Base-by-base conservation (phyloP, 306 rosid genomes). In the Rubus parviflorus region DNA sequence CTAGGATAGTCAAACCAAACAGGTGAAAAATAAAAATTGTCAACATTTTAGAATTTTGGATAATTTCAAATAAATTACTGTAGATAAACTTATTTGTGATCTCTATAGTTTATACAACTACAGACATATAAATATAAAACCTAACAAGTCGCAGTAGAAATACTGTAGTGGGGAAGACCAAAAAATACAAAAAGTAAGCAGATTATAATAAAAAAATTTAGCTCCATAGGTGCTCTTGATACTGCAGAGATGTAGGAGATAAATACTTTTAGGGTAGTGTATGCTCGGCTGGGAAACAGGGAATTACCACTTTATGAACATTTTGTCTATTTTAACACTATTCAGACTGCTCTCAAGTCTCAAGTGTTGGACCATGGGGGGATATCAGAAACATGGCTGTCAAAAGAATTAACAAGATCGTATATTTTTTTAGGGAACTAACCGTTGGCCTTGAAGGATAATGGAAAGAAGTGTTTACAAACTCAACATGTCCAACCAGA, bases 381-480 rank as follows among this genome's bases (percentile, higher is more conserved):
- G n/a, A 35, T 30, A 63, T 40, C 30, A 61, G 41, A 82, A 62
- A 81, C 42, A 20, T 4, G 77, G 56, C 73, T 51, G 75, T 68
- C 68, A 74, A 77, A 52, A 73, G 23, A 35, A 78, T 25, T 46
- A 68, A 63, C 57, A 37, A 63, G 57, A 73, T 74, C 57, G 74
- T 61, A 63, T 8, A 37, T 14, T 70, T 41, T 73, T 51, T 51
- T 48, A 75, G 61, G 78, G 79, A 83, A 82, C 77, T 56, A 87
- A 92, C 97, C 86, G 79, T 86, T 80, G 95, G 88, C 85, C 98
- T 88, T 70, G 97, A 87, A 78, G 97, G 73, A 85, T 92, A 95
- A 85, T 82, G 76, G 87, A 95, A 92, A 75, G 97, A 90, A 72
- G 91, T 82, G 83, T 95, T 83, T 52, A 78, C 81, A 77, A 92